Evolutionary conservation across 495 filamentous ascomycete species (phyloP).

Genomic region (Lasiosphaeriaceae sp.): DNA sequence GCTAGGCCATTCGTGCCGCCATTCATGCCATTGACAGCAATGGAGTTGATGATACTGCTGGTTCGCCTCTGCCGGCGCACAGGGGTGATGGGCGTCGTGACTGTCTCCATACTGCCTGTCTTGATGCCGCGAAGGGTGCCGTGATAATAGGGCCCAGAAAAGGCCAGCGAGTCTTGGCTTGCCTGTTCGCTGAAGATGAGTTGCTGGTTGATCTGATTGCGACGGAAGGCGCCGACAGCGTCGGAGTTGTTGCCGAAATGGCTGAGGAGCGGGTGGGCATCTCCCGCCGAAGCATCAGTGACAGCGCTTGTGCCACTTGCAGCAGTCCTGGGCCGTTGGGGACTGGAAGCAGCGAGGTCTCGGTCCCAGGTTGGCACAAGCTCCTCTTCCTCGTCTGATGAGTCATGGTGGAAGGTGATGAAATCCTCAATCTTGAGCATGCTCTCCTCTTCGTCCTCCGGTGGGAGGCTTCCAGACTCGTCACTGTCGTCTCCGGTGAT

Average conservation of each 20-base stretch:
- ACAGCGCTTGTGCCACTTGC: constrained; percentile 49
- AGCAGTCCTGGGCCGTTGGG: constrained; percentile 48
- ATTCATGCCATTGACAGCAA: not conserved
- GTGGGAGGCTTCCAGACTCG: constrained; percentile 36
- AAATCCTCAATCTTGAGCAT: constrained; percentile 67
- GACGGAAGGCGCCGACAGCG: constrained; percentile 73
- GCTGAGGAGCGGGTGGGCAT: constrained; percentile 48
- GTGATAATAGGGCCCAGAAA: constrained; percentile 48
- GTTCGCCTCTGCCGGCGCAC: constrained; percentile 44
- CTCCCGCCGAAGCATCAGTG: constrained; percentile 22
- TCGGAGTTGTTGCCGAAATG: constrained; percentile 62
- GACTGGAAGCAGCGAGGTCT: constrained; percentile 46
- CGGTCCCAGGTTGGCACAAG: constrained; percentile 36
- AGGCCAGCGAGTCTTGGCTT: constrained; percentile 50
- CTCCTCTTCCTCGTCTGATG: constrained; percentile 53
- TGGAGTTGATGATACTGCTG: constrained; percentile 3
- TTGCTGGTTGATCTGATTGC: constrained; percentile 70
- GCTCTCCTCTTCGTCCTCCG: constrained; percentile 62
- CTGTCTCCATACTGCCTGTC: constrained; percentile 49
- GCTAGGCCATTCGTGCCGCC: constrained; percentile 15
- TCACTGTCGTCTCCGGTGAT: constrained; percentile 28
- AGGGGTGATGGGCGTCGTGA: constrained; percentile 52
- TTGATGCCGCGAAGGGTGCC: constrained; percentile 53
- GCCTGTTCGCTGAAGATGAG: constrained; percentile 58
- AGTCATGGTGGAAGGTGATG: constrained; percentile 59